Evolutionary conservation across 208 protist species (phyloP), one percentile per base, ranked within the genome.

Genomic region (Angomonas desouzai): DNA sequence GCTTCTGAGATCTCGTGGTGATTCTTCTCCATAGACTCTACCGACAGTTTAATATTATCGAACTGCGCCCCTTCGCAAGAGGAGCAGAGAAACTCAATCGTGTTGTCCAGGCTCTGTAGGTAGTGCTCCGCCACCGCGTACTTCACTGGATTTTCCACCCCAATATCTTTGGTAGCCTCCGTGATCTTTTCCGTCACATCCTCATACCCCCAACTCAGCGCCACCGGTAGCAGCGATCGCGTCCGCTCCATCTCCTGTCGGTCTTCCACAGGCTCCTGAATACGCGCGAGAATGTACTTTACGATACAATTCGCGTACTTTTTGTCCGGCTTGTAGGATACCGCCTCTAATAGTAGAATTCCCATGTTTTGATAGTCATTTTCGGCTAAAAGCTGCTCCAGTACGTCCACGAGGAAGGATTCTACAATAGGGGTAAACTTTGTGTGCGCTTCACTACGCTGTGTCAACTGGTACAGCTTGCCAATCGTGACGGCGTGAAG

Each of bases 401-500:
- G 28, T 3, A 64, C 32, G n/a, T 9, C 25, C 23, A 62, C 65
- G 9, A 77, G 33, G 28, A 61, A 64, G 29, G 36, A 20, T 2
- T 48, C 28, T n/a, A 63, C n/a, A 33, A 69, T 29, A 0, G 61
- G 55, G 2, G 70, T 10, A 3, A 61, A 58, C 1, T 68, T 61
- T 1, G 33, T 29, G 58, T 69, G 60, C 1, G 66, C 33, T 0
- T 40, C 30, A 3, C 13, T 62, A 4, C 32, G 48, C 1, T 57
- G 51, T 11, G 59, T 32, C 9, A 38, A 49, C 1, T 48, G 64
- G 43, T 74, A 83, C 28, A 87, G 69, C 7, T 53, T 55, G 0
- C 83, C 87, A 1, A 87, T 34, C 11, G 79, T 43, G 48, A 48
- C 57, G n/a, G 72, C 72, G 57, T 83, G 77, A 11, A 89, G 53